Evolutionary conservation across 331 rosid genomes (phyloP).

Genomic region (Cydonia oblonga): DNA sequence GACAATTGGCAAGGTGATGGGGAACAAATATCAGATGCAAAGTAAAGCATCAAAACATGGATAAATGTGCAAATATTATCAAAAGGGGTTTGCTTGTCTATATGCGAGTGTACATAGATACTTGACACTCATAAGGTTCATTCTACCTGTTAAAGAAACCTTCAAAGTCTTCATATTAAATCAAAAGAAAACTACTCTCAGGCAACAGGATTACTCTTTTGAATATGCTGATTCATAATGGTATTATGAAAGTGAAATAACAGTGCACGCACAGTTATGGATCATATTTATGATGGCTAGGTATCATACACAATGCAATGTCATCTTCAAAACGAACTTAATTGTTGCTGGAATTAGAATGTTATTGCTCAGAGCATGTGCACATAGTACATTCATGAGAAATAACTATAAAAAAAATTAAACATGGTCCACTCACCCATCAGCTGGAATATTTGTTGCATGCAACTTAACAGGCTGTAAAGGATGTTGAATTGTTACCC

Average conservation of each 20-base stretch:
- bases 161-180: background rate
- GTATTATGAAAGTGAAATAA: background rate
- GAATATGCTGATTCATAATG: background rate
- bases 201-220: background rate
- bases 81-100: background rate
- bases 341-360: background rate
- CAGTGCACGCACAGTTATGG: background rate
- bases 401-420: background rate
- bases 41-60: background rate
- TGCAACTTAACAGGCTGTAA: constrained; percentile 59
- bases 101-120: background rate
- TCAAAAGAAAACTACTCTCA: background rate
- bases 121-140: background rate
- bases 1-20: constrained; percentile 12
- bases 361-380: background rate
- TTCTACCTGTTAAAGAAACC: background rate
- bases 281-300: background rate
- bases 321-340: background rate
- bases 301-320: background rate
- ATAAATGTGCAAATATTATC: background rate
- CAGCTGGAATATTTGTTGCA: constrained; percentile 45
- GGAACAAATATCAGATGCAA: background rate
- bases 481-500: constrained; percentile 49
- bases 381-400: background rate
- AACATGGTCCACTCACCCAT: constrained; percentile 52